Base-by-base conservation (phyloP, 129 eudicot species). In the Gnaphalium uliginosum region DNA sequence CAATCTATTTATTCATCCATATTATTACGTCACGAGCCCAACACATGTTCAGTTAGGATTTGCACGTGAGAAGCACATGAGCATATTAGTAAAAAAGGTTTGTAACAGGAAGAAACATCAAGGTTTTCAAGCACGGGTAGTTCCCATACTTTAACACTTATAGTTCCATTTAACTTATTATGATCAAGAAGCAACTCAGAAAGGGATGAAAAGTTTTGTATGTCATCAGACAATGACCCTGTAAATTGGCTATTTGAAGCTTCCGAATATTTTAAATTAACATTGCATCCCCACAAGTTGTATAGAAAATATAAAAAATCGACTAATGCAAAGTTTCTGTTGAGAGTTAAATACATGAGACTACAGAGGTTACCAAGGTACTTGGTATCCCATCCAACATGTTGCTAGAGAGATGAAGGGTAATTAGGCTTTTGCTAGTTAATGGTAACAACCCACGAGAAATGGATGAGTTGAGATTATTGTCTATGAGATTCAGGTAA, bases 401-500 rank as follows among this genome's bases (percentile, higher is more conserved):
- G 23, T 72, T 72, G 6, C 5, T 4, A 21, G n/a, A 11, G 1
- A 71, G 30, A 53, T n/a, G 3, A 3, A 54, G 54, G 66, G 0
- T 14, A 7, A 1, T 3, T 0, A 70, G 54, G 76, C 1, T 19
- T 4, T 19, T 73, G 39, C 59, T 25, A 6, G 69, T 61, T 59
- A 74, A 37, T 0, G 25, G 53, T 27, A 22, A 77, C 50, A 77
- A 10, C 81, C 81, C 68, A 39, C 0, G 13, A 56, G 7, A 56
- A 29, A 68, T 68, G 37, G 71, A 62, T 9, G 78, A 61, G 46
- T 41, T 74, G 8, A 74, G 78, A 74, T 62, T 37, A 58, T 73
- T 73, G 58, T 73, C 10, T 1, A 0, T 1, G 3, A 73, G 57
- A 59, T 2, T 0, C 1, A 73, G 24, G 18, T 0, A 0, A 37